A percentile compares a stretch with the other conserved stretches of the same genome.
Evolutionary conservation across 75 land plant species (phyloP).

Genomic region (Sequoia sempervirens): DNA sequence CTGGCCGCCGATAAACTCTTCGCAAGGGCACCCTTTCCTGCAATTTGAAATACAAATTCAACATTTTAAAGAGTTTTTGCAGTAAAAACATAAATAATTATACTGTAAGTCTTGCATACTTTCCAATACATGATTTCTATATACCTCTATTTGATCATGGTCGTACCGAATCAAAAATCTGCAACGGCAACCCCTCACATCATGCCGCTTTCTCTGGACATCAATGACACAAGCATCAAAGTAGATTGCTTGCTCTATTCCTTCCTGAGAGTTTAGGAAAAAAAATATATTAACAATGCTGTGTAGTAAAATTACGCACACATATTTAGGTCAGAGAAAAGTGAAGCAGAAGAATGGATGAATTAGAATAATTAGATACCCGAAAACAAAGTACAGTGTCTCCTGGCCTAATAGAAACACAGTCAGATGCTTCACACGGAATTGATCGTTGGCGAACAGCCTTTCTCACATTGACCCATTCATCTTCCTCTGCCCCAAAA

Average conservation of each 20-base stretch:
- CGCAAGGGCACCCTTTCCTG: constrained; percentile 6
- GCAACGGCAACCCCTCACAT: constrained; percentile 87
- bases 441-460: constrained; percentile 75
- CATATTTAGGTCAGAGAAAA: background rate
- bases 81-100: background rate
- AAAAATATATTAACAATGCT: background rate
- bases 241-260: constrained; percentile 65
- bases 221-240: constrained; percentile 82
- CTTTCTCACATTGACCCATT: constrained; percentile 74
- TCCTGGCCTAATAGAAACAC: constrained; percentile 60
- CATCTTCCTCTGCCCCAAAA: constrained; percentile 91
- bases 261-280: constrained; percentile 50
- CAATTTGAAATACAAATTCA: background rate
- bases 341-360: background rate
- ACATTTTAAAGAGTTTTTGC: background rate
- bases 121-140: background rate
- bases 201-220: constrained; percentile 79
- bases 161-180: constrained; percentile 70
- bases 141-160: constrained; percentile 75
- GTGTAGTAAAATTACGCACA: background rate
- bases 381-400: constrained; percentile 83
- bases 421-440: constrained; percentile 73
- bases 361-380: constrained; percentile 30
- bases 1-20: constrained; percentile 7
- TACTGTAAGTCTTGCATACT: background rate